Base-by-base conservation (phyloP, 2,329 filamentous ascomycete genomes). In the Drechslera avenae region DNA sequence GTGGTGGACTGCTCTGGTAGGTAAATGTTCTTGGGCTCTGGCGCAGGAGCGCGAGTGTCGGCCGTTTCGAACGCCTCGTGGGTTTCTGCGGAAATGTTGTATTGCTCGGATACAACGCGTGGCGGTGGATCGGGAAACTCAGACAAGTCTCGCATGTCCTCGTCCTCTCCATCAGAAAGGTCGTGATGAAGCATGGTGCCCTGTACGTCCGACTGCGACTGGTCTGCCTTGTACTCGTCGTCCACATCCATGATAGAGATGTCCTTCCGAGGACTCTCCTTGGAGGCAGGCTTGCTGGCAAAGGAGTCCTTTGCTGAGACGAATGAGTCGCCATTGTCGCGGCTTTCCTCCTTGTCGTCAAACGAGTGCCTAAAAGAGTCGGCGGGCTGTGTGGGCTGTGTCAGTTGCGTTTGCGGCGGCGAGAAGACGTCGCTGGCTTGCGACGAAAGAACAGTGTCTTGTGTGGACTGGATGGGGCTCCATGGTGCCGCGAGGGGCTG, bases 241-340 rank as follows among this genome's bases (percentile, higher is more conserved):
- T 73, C 66, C 12, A 73, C 62, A 19, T 73, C 69, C 55, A 71
- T 69, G 14, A 59, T 63, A 35, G 64, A 63, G 2, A 61, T 49
- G 7, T 66, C 50, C 44, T 42, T 65, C 41, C 33, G 40, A 39
- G 43, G 57, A 39, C 66, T 53, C 44, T 71, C 66, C 1, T 65
- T 64, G 3, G 69, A 68, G 1, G 54, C 56, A 31, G 59, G 62
- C 48, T 69, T 68, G 60, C 68, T 70, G 14, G 63, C 62, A 16
- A 74, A 66, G 8, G 67, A 75, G 52, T 80, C 78, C 39, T 76
- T 75, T 2, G 78, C 78, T 9, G 78, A 80, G 13, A 79, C 74
- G 51, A 80, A 81, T 1, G 78, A 79, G 42, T 78, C 77, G 40
- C 76, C 68, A 40, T 69, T 60, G 58, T 72, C 57, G 66, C 68